These are phyloP conservation scores for Magnusiomyces starmeri DNA, from an alignment of 1,139 yeast species.

Conservation along the genomic window DNA sequence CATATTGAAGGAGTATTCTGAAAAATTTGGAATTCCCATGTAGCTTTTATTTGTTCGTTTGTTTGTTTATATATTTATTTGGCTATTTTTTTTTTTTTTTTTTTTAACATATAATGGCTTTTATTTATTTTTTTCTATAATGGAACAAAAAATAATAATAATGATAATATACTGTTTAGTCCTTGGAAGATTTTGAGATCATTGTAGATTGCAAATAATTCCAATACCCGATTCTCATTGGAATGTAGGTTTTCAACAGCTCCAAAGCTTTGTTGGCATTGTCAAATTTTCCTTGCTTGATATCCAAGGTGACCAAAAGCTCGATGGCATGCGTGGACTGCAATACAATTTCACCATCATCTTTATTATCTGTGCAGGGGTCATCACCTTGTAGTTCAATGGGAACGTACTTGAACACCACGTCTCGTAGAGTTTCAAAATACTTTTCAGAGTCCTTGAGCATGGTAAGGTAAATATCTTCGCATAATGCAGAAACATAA, in stretches of 20 bases:
- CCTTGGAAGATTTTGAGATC: neutral
- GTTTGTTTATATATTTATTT: neutral
- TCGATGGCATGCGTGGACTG: conserved; percentile 64
- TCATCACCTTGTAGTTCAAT: conserved; percentile 3
- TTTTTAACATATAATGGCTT: neutral
- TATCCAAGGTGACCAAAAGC: conserved; percentile 47
- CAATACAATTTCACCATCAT: conserved; percentile 22
- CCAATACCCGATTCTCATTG: conserved; percentile 69
- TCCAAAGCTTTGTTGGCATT: conserved; percentile 42
- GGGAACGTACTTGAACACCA: conserved; percentile 10
- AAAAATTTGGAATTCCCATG: conserved; percentile 20
- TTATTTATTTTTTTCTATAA: neutral
- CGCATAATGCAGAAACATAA: conserved; percentile 57
- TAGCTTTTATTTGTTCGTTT: neutral
- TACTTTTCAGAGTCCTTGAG: neutral
- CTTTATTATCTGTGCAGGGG: neutral
- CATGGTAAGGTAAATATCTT: conserved; percentile 25
- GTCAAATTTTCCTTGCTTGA: conserved; percentile 28
- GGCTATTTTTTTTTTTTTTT: conserved; percentile 2
- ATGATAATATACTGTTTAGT: neutral
- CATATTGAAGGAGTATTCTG: conserved; percentile 26
- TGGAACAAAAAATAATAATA: neutral
- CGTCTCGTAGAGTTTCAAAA: conserved; percentile 24
- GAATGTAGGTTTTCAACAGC: conserved; percentile 51
- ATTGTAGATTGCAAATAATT: conserved; percentile 20